These are phyloP conservation scores for Rosellinia necatrix DNA, from an alignment of 2,329 filamentous ascomycete species.

Conservation along the genomic window DNA sequence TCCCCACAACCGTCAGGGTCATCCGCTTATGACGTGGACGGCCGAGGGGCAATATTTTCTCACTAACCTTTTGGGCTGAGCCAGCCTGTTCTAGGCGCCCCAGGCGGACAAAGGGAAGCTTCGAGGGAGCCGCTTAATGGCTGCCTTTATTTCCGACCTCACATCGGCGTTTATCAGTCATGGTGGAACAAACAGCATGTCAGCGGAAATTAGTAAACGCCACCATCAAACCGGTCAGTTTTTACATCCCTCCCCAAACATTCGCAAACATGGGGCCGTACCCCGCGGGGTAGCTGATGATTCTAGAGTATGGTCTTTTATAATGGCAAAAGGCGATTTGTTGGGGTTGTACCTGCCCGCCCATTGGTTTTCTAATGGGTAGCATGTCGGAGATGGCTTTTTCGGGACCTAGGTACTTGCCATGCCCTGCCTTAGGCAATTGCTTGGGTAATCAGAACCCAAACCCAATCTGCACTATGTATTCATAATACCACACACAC, in stretches of 20 bases:
- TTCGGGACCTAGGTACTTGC: too few relatives aligned
- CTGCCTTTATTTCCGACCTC: constrained; percentile 3
- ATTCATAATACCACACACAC: too few relatives aligned
- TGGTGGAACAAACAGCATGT: background rate
- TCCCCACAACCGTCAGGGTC: constrained; percentile 17
- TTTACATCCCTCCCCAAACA: too few relatives aligned
- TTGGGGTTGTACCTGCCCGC: background rate
- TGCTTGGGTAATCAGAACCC: too few relatives aligned
- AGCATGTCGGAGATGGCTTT: too few relatives aligned
- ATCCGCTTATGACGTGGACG: constrained; percentile 9
- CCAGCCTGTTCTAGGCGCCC: constrained; percentile 2
- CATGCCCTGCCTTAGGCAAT: too few relatives aligned
- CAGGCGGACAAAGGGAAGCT: constrained; percentile 27
- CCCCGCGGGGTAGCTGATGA: constrained; percentile 3
- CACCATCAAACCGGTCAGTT: constrained; percentile 1
- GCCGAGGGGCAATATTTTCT: background rate
- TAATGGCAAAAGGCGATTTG: background rate
- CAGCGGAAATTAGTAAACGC: constrained; percentile 9
- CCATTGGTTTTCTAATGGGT: too few relatives aligned
- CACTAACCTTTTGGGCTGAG: background rate
- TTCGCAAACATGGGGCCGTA: background rate
- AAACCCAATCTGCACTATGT: too few relatives aligned
- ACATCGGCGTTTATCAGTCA: background rate
- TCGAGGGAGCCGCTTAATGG: constrained; percentile 1
- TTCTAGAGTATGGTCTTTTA: too few relatives aligned